Base-by-base conservation (phyloP, 2,329 filamentous ascomycete genomes). In the Colletotrichum tabaci region DNA sequence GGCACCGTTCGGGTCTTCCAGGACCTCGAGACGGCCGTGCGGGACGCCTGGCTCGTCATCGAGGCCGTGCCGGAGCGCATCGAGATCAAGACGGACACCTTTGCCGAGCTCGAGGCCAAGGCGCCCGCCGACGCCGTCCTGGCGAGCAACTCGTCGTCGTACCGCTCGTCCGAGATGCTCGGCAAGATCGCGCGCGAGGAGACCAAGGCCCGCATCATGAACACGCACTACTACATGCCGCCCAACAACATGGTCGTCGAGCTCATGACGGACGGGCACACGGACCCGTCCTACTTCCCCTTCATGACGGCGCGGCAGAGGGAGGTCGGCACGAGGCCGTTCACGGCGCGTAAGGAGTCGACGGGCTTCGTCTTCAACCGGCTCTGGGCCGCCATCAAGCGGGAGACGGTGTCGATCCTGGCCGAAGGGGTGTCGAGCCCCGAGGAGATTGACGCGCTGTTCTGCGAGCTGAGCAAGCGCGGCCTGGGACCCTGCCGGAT, bases 341-440 rank as follows among this genome's bases (percentile, higher is more conserved):
- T 83, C 26, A 73, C 79, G 5, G 85, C 86, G 0, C 74, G 80
- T 8, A 85, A 83, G 60, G 84, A 89, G 72, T 87, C 86, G 0
- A 87, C 86, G 0, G 85, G 87, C 0, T 86, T 89, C 72, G 85
- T 90, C 46, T 87, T 88, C 74, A 89, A 89, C 65, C 84, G 87
- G 0, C 76, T 89, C 0, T 90, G 87, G 87, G 88, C 87, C 0
- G 87, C 87, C 0, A 81, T 89, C 18, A 89, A 89, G 76, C 81
- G 87, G 2, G 87, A 90, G 73, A 77, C 79, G 0, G 72, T 89
- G 62, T 82, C 77, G 0, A 86, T 89, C 12, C 73, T 89, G 3
- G 80, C 84, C 0, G 87, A 89, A 61, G 87, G 82, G 0, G 86
- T 89, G 0, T 82, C 83, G 0, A 80, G 79, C 0, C 85, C 88